Evolutionary conservation across 371 early-diverging fungal genomes (phyloP), one percentile per base, ranked within the genome.

Genomic region (Mucor velutinosus): DNA sequence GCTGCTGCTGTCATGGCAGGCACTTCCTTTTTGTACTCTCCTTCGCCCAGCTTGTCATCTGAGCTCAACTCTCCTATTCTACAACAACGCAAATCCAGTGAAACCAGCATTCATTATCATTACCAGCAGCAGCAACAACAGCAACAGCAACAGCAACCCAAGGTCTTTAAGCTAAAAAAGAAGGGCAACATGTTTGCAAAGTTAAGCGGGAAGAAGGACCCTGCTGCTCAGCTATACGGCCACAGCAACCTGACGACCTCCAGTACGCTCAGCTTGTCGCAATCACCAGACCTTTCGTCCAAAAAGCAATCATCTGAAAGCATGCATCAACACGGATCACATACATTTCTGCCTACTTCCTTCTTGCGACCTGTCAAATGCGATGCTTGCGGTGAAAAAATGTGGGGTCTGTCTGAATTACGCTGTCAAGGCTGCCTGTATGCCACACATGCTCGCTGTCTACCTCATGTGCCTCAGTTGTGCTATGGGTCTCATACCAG

Each of bases 391-490:
- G 80, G 83, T 25, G 96, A 96, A 45, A 92, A 93, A 62, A 84
- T 96, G 56, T 93, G 95, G 93, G 93, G 94, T 11, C 75, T 90
- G 3, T 86, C 87, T 45, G 94, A 94, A 64, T 70, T 91, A 59
- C 77, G 88, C 14, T 97, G 97, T 77, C 84, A 57, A 72, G 83
- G 60, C 7, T 80, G 81, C 58, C 62, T 71, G 37, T 77, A 61
- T 23, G 61, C 68, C 19, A 65, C 71, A 7, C 81, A 80, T 62
- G 67, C 69, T 6, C 72, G 73, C 43, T 83, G 84, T 58, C n/a
- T 81, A 4, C 49, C 64, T n/a, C 70, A 78, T 35, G 76, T 80
- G 7, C 75, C 84, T 6, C 71, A 74, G 25, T 21, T 72, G 8
- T 83, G 83, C 25, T 65, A 69, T 65, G 72, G 66, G 19, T 62